phyloP scores from a whole-genome alignment of 139 green algal species.

The Prasinococcaceae sp. region DNA sequence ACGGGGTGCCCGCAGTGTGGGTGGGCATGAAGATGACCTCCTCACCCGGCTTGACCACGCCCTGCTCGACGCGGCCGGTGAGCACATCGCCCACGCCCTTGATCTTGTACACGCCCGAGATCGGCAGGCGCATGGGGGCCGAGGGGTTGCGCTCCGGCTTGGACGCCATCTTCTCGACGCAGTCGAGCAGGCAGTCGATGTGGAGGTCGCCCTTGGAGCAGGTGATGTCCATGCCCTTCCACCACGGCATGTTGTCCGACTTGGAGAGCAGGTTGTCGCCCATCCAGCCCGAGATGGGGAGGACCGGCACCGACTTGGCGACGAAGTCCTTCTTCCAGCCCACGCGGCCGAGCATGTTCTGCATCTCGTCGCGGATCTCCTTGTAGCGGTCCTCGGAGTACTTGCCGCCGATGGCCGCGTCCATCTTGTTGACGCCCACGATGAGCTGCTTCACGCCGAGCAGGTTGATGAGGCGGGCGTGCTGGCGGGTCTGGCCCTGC shows the following conservation, averaged over 20 bases:
- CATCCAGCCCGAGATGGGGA: conserved; percentile 97
- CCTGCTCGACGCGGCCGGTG: conserved; percentile 92
- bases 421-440: conserved; percentile 76
- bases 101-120: conserved; percentile 97
- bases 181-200: no score
- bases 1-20: conserved; percentile 72
- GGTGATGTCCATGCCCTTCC: conserved; percentile 59
- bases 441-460: conserved; percentile 98
- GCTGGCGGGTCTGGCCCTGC: conserved; percentile 97
- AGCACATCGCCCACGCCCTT: conserved; percentile 96
- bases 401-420: conserved; percentile 64
- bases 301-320: conserved; percentile 69
- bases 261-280: conserved; percentile 98
- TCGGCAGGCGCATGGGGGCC: conserved; percentile 74
- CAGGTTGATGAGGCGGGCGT: conserved; percentile 91
- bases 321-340: conserved; percentile 77
- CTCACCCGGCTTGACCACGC: conserved; percentile 80
- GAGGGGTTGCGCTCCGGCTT: conserved; percentile 73
- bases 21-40: conserved; percentile 58
- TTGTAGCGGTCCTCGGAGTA: conserved; percentile 88
- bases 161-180: no score
- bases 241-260: conserved; percentile 89
- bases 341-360: conserved; percentile 67
- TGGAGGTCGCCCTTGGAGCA: conserved; percentile 81
- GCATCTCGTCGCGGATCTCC: conserved; percentile 96